Conservation (phyloP, 805 yeast genomes). For the Nakazawaea pomicola region DNA sequence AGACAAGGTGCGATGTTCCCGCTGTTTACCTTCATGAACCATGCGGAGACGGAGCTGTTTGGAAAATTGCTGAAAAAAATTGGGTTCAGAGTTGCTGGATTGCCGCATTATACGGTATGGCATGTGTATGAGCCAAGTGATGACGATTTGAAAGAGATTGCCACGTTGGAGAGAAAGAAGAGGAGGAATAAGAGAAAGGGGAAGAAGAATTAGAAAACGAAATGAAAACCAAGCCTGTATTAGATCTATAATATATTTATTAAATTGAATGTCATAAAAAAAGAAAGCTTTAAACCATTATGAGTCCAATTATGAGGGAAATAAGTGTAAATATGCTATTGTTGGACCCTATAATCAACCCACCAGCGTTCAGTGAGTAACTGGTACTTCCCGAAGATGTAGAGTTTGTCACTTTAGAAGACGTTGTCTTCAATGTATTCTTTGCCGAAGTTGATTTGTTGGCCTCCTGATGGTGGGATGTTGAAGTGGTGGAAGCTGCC, state of each 20-base stretch:
- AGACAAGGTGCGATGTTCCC: conserved; percentile 81
- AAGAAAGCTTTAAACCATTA: background rate
- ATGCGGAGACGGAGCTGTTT: conserved; percentile 86
- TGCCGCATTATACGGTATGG: conserved; percentile 89
- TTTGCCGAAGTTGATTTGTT: too few relatives aligned
- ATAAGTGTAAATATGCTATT: background rate
- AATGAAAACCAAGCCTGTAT: background rate
- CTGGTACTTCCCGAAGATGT: background rate
- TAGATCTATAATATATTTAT: background rate
- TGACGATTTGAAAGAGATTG: conserved; percentile 70
- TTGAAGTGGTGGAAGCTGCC: background rate
- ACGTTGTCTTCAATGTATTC: background rate
- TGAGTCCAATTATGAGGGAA: background rate
- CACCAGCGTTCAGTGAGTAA: background rate
- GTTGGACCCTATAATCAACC: background rate
- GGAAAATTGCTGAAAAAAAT: conserved; percentile 75
- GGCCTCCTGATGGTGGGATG: too few relatives aligned
- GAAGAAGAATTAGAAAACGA: conserved; percentile 2
- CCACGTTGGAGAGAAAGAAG: conserved; percentile 44
- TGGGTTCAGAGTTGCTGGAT: conserved; percentile 82
- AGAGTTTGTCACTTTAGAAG: background rate
- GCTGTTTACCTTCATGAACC: conserved; percentile 77
- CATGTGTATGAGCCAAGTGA: conserved; percentile 88
- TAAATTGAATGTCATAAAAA: background rate
- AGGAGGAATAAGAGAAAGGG: conserved; percentile 5